Evolutionary conservation across 2,329 filamentous ascomycete genomes (phyloP), one percentile per base, ranked within the genome.

Genomic region (Monilinia fructigena): DNA sequence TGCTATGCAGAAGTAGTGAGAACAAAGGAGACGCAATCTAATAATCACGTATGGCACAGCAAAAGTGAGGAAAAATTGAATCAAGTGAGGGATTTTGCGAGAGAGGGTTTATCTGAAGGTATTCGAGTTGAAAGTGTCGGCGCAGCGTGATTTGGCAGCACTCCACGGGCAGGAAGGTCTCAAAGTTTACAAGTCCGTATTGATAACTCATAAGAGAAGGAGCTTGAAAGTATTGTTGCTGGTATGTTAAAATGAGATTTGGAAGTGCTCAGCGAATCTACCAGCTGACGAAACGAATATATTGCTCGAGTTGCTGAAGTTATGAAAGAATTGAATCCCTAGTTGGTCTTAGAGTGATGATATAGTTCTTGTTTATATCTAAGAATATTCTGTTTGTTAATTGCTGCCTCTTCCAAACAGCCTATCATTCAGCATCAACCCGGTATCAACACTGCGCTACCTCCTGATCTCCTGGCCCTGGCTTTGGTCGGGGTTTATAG

Each of bases 31-130:
- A 38, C 26, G n/a, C 2, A 47, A 60, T 50, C 45, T 50, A 60
- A 50, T 14, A 50, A 50, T 60, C 58, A 60, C 58, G 58, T 50
- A 47, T 35, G 45, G 45, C 11, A 35, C 14, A 38, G 28, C 4
- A 38, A 14, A 60, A 60, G 40, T 58, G 10, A 58, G n/a, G 4
- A 58, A 45, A 26, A 23, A 45, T 16, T 45, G 16, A 20, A 38
- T 20, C n/a, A 38, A 20, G n/a, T 26, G 56, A 35, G 42, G 14
- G 56, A 48, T 7, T 35, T 26, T 20, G 28, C 28, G 20, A 61
- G 28, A 20, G 20, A 50, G 28, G n/a, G 26, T 12, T 16, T 28
- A 52, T 28, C 48, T 28, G 12, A 7, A 7, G 23, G 26, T 28
- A 20, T 26, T 23, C 10, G n/a, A 14, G 20, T 26, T 11, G 45